These are phyloP conservation scores for Nakaseomyces glabratus DNA, from an alignment of 1,139 yeast genomes.

Conservation along the genomic window DNA sequence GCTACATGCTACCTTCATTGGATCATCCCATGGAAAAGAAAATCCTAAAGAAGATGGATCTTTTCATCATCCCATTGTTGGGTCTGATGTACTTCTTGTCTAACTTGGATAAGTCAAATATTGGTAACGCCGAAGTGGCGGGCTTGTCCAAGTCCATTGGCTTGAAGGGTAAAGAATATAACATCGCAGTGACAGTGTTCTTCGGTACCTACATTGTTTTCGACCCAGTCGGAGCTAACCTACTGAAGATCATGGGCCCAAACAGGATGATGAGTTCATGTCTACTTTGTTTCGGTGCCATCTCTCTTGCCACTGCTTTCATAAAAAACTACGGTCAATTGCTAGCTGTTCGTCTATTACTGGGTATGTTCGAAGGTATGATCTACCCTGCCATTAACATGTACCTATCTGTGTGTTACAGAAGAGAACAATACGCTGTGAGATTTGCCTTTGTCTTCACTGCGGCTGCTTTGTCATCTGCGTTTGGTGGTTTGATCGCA, in stretches of 20 bases:
- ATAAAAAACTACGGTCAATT: constrained; percentile 39
- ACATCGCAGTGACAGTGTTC: constrained; percentile 44
- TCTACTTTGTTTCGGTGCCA: constrained; percentile 41
- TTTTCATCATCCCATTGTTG: constrained; percentile 45
- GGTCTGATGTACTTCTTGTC: constrained; percentile 46
- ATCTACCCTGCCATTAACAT: constrained; percentile 42
- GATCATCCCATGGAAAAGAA: constrained; percentile 33
- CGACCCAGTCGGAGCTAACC: constrained; percentile 45
- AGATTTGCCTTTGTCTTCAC: constrained; percentile 38
- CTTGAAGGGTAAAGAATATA: constrained; percentile 42
- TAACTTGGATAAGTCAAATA: constrained; percentile 50
- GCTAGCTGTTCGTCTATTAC: constrained; percentile 38
- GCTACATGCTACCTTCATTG: constrained; percentile 18
- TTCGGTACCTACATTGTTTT: constrained; percentile 49
- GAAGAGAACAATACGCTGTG: constrained; percentile 36
- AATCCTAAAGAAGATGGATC: constrained; percentile 42
- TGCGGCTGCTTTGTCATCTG: constrained; percentile 39
- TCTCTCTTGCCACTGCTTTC: constrained; percentile 43
- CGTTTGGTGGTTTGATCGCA: constrained; percentile 41
- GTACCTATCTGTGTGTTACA: constrained; percentile 35
- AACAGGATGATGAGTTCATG: constrained; percentile 27
- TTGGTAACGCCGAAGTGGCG: constrained; percentile 53
- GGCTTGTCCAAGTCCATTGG: constrained; percentile 45
- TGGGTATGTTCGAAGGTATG: constrained; percentile 51
- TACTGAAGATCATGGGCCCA: constrained; percentile 32